Evolutionary conservation across 352 stramenopile species (phyloP).

Genomic region (Phytophthora pini): DNA sequence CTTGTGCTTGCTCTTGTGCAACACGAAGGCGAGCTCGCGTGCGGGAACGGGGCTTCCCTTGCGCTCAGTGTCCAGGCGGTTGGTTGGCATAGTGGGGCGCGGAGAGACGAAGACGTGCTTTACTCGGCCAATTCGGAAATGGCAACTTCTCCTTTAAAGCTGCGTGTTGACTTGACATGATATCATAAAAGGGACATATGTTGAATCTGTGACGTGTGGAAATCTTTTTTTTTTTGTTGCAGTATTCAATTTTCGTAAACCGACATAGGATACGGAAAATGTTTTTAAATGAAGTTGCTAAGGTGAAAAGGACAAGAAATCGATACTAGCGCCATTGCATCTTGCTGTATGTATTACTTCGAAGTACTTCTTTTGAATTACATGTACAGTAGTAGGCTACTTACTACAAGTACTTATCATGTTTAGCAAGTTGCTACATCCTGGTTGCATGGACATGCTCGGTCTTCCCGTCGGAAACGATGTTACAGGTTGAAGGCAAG

Average conservation of each 20-base stretch:
- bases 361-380: too few species aligned
- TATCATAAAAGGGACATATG: slow-evolving; percentile 6
- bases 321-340: too few species aligned
- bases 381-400: too few species aligned
- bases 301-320: too few species aligned
- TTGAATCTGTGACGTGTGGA: slow-evolving; percentile 13
- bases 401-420: too few species aligned
- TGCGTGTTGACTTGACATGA: slow-evolving; percentile 38
- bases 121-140: slow-evolving; percentile 16
- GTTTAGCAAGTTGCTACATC: background rate
- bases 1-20: slow-evolving; percentile 58
- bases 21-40: slow-evolving; percentile 68
- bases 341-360: too few species aligned
- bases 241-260: background rate
- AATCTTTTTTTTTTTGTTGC: background rate
- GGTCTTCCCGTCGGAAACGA: slow-evolving; percentile 14
- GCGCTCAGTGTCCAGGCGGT: slow-evolving; percentile 47
- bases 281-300: too few species aligned
- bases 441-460: slow-evolving; percentile 28
- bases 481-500: slow-evolving; percentile 37
- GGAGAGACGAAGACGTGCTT: background rate
- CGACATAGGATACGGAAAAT: background rate
- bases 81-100: slow-evolving; percentile 17
- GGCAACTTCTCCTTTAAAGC: background rate
- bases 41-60: slow-evolving; percentile 48